Base-by-base conservation (phyloP, 2,329 filamentous ascomycete species). In the Aspergillus ustus region DNA sequence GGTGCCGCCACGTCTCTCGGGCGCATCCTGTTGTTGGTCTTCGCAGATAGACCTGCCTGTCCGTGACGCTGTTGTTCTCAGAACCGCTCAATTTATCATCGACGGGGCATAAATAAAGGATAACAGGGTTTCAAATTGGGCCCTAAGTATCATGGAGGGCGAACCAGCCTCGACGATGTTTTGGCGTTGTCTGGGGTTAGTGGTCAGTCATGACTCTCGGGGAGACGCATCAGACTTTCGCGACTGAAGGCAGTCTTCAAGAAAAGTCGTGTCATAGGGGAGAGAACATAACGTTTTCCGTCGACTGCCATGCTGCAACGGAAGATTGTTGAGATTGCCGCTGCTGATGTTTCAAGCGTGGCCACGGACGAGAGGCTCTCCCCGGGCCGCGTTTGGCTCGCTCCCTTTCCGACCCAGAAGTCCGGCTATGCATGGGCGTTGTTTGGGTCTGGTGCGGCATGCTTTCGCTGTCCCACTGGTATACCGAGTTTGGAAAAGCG, bases 341-440 rank as follows among this genome's bases (percentile, higher is more conserved):
- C 34, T 62, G 58, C 63, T 61, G 62, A 62, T 60, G 63, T 64
- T 65, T 63, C 66, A 66, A 67, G 65, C 66, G 68, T 66, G 63
- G 63, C 65, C 60, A 67, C 69, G 66, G 63, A 65, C 64, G 65
- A 65, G 64, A 60, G 57, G 48, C 34, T 61, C 65, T 64, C 63
- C 28, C 19, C 55, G 34, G 48, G 40, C 69, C 69, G 68, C 65
- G 63, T 66, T 66, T 55, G 64, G 62, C 49, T 59, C 53, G 45
- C 59, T 48, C 57, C 63, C 59, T 57, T 63, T 57, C 59, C 56
- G 54, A 52, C 63, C 63, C 51, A 48, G n/a, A 46, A 56, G 40
- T 34, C 43, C 52, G 40, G 45, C 37, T 52, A 17, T 54, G 52
- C 58, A 55, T n/a, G 46, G 52, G 20, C 48, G 50, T 45, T 58